Evolutionary conservation across 495 filamentous ascomycete species (phyloP).

Genomic region (Talaromyces proteolyticus): DNA sequence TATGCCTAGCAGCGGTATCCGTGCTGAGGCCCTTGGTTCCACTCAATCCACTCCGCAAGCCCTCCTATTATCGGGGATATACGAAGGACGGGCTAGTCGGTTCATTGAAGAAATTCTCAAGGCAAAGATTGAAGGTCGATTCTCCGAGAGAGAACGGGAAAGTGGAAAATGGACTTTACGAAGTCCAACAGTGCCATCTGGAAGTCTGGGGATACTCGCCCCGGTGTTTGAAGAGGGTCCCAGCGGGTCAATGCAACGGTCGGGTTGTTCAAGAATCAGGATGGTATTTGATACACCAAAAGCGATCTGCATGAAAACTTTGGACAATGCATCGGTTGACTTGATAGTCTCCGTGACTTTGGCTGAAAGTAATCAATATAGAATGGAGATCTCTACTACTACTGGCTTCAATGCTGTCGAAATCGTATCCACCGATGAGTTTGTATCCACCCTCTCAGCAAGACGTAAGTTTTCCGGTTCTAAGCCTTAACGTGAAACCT

Average conservation of each 20-base stretch:
- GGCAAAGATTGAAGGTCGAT: slow-evolving; percentile 79
- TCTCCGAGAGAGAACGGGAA: slow-evolving; percentile 72
- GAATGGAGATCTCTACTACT: slow-evolving; percentile 52
- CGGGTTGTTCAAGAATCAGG: slow-evolving; percentile 25
- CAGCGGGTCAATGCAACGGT: slow-evolving; percentile 17
- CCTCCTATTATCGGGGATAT: slow-evolving; percentile 49
- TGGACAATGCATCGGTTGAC: slow-evolving; percentile 26
- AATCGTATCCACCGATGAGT: slow-evolving; percentile 58
- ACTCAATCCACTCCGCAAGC: slow-evolving; percentile 55
- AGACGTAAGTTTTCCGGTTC: slow-evolving; percentile 44
- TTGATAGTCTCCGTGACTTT: slow-evolving; percentile 30
- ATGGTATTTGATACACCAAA: slow-evolving; percentile 33
- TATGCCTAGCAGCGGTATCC: slow-evolving; percentile 45
- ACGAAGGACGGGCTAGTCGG: slow-evolving; percentile 72
- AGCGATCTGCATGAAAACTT: slow-evolving; percentile 19
- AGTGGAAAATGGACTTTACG: slow-evolving; percentile 73
- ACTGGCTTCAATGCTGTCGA: slow-evolving; percentile 59
- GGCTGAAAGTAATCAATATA: slow-evolving; percentile 40
- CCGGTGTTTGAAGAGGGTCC: slow-evolving; percentile 70
- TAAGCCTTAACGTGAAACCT: not conserved
- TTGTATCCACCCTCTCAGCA: slow-evolving; percentile 63
- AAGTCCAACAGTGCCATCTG: slow-evolving; percentile 51
- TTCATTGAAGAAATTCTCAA: slow-evolving; percentile 82
- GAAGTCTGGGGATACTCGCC: slow-evolving; percentile 60
- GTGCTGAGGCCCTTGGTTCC: slow-evolving; percentile 19